Percentiles rank a stretch among this genome's conserved stretches.
Evolutionary conservation across 148 eudicot genomes (phyloP).

Genomic region (Camellia sinensis): DNA sequence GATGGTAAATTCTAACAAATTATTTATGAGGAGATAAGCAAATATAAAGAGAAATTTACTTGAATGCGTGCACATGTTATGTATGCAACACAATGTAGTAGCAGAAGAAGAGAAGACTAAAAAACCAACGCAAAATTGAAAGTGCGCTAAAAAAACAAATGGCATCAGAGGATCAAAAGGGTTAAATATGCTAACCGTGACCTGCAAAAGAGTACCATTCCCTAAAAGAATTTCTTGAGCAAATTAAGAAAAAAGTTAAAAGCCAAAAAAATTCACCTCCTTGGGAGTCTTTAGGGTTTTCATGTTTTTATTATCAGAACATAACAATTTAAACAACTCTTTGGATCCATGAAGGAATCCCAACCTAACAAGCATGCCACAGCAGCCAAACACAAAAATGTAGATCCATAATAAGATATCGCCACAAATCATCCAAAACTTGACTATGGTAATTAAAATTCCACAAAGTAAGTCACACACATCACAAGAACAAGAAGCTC

Average conservation of each 20-base stretch:
- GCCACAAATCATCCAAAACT: background rate
- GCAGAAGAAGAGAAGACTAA: background rate
- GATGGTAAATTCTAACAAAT: no score
- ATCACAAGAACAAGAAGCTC: background rate
- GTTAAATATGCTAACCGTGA: background rate
- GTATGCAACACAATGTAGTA: background rate
- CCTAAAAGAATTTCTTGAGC: background rate
- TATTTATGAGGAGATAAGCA: background rate
- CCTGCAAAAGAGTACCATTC: background rate
- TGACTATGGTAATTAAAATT: background rate
- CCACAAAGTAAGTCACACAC: background rate
- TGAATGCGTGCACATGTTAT: background rate
- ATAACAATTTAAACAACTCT: background rate
- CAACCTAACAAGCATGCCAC: background rate
- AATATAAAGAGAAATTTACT: background rate
- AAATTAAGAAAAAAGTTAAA: background rate
- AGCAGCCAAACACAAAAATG: background rate
- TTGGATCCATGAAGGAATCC: background rate
- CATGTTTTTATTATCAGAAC: background rate
- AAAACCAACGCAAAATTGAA: no score
- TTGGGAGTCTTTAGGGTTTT: background rate
- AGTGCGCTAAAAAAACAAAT: no score
- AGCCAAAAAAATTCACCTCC: background rate
- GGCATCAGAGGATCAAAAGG: no score
- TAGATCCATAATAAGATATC: background rate